Evolutionary conservation across 768 basidiomycete species (phyloP).

Genomic region (Aureoboletus auriporus): DNA sequence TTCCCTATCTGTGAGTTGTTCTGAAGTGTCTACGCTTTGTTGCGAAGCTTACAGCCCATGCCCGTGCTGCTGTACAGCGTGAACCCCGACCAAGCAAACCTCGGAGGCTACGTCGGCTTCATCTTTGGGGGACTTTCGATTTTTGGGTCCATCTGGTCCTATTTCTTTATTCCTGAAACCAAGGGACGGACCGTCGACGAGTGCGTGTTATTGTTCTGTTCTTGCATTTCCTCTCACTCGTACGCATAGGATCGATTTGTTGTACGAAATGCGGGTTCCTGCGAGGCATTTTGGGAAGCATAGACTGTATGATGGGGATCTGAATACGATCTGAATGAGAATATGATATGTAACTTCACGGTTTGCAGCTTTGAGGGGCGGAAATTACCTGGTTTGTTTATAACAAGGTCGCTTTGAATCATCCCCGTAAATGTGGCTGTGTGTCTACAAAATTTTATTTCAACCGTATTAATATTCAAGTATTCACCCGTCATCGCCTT

Average conservation of each 20-base stretch:
- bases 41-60: too few relatives aligned
- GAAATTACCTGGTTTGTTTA: too few relatives aligned
- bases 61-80: constrained; percentile 9
- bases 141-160: constrained; percentile 20
- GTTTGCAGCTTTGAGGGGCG: too few relatives aligned
- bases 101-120: constrained; percentile 27
- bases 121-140: constrained; percentile 24
- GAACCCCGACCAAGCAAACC: constrained; percentile 25
- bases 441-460: too few relatives aligned
- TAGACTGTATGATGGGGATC: constrained; percentile 4
- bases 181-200: constrained; percentile 27
- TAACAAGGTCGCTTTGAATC: too few relatives aligned
- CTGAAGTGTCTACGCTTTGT: too few relatives aligned
- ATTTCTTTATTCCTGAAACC: constrained; percentile 27
- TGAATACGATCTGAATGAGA: neutral
- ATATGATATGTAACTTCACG: too few relatives aligned
- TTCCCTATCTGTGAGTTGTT: constrained; percentile 25
- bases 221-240: neutral
- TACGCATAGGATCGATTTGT: constrained; percentile 22
- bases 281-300: constrained; percentile 24
- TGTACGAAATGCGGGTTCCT: constrained; percentile 28
- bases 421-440: too few relatives aligned
- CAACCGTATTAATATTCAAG: too few relatives aligned
- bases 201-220: constrained; percentile 7
- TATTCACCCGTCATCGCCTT: too few relatives aligned